These are phyloP conservation scores for Nicotiana benthamiana DNA, from an alignment of 257 asterid species.

Conservation along the genomic window DNA sequence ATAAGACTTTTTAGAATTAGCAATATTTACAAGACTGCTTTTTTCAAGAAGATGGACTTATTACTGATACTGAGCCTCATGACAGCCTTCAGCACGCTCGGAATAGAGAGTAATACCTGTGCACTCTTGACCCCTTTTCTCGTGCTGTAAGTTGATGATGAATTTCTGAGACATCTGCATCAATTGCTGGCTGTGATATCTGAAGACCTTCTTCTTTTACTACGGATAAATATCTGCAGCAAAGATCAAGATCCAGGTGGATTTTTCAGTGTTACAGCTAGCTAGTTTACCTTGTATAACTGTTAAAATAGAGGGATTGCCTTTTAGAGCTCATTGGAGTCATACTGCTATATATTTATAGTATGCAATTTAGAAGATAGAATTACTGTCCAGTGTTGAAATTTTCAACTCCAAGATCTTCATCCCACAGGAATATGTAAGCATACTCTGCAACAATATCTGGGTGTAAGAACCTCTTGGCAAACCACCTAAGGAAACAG, in stretches of 20 bases:
- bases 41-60: neutral
- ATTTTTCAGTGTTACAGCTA: neutral
- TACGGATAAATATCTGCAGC: conserved; percentile 50
- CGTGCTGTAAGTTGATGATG: conserved; percentile 61
- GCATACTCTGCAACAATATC: conserved; percentile 53
- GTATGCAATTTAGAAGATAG: neutral
- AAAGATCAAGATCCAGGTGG: neutral
- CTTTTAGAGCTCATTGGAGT: too few species aligned
- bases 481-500: conserved; percentile 67
- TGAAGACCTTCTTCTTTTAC: conserved; percentile 56
- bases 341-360: too few species aligned
- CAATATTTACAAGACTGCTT: neutral
- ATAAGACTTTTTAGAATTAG: neutral
- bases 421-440: conserved; percentile 78
- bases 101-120: conserved; percentile 31
- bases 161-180: conserved; percentile 43
- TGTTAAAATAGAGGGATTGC: too few species aligned
- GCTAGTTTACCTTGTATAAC: neutral
- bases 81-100: too few species aligned
- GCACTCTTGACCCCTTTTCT: conserved; percentile 38
- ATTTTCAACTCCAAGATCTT: conserved; percentile 70
- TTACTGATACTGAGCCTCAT: neutral
- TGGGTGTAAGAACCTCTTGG: conserved; percentile 83
- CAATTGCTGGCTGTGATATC: conserved; percentile 85
- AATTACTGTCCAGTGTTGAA: conserved; percentile 54